phyloP scores from a whole-genome alignment of 352 stramenopile species.

The Phytophthora foliorum region DNA sequence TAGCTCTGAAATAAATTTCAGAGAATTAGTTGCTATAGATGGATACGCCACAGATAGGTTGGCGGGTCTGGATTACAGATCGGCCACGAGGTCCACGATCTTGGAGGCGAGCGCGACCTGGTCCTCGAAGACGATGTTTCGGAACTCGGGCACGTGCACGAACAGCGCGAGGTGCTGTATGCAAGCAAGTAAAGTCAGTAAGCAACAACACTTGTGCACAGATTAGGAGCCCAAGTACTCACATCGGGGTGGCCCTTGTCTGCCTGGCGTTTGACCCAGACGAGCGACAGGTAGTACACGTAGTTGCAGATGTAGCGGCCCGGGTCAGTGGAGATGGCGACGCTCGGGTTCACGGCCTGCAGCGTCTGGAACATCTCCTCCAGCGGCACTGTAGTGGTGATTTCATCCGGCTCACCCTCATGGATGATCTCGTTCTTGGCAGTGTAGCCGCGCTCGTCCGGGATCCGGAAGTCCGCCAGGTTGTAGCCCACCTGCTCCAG shows the following conservation, averaged over 20 bases:
- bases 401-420: constrained; percentile 49
- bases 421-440: constrained; percentile 64
- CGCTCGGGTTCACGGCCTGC: constrained; percentile 38
- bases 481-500: constrained; percentile 86
- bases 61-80: constrained; percentile 17
- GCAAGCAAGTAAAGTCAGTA: constrained; percentile 5
- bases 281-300: constrained; percentile 85
- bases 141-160: constrained; percentile 80
- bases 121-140: constrained; percentile 60
- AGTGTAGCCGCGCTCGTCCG: constrained; percentile 78
- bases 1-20: too few species aligned
- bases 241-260: constrained; percentile 45
- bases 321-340: constrained; percentile 74
- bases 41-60: too few species aligned
- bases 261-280: constrained; percentile 62
- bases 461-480: constrained; percentile 82
- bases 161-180: constrained; percentile 77
- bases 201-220: background rate
- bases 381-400: constrained; percentile 66
- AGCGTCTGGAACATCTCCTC: constrained; percentile 61
- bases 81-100: constrained; percentile 61
- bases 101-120: constrained; percentile 72
- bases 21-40: too few species aligned
- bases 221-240: constrained; percentile 7
- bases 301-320: constrained; percentile 91